Evolutionary conservation across 129 eudicot species (phyloP).

Genomic region (Erigeron canadensis): DNA sequence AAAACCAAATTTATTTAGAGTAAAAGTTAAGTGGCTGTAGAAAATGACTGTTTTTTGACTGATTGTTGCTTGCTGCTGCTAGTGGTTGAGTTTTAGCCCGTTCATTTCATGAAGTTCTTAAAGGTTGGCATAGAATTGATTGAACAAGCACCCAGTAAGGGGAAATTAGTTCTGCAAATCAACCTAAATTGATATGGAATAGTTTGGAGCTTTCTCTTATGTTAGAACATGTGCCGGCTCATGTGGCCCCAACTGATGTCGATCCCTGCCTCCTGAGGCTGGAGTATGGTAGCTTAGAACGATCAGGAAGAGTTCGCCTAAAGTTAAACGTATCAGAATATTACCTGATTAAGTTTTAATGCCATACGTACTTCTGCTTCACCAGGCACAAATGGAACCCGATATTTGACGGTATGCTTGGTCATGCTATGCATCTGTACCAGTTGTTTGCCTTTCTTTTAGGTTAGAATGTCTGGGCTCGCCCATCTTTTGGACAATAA

Average conservation of each 20-base stretch:
- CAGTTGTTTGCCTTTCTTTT: neutral
- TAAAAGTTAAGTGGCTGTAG: neutral
- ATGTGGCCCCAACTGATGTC: constrained; percentile 98
- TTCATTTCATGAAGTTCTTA: constrained; percentile 75
- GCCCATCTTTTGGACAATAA: no score
- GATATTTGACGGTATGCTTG: constrained; percentile 63
- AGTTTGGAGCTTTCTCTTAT: constrained; percentile 85
- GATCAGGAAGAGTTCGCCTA: constrained; percentile 86
- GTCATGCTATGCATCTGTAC: neutral
- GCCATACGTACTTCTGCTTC: constrained; percentile 86
- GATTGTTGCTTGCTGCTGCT: constrained; percentile 94
- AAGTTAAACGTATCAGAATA: constrained; percentile 90
- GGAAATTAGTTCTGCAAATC: constrained; percentile 46
- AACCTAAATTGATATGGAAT: constrained; percentile 86
- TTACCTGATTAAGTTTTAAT: constrained; percentile 88
- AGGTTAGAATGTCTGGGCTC: no score
- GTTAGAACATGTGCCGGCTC: constrained; percentile 97
- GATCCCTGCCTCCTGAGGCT: constrained; percentile 70
- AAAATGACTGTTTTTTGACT: neutral
- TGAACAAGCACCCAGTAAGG: constrained; percentile 60
- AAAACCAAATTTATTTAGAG: constrained; percentile 14
- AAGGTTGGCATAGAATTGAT: constrained; percentile 73
- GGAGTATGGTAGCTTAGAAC: constrained; percentile 91
- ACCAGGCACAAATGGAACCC: constrained; percentile 81
- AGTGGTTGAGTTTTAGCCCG: constrained; percentile 97